Evolutionary conservation across 495 filamentous ascomycete genomes (phyloP), one percentile per base, ranked within the genome.

Genomic region (Talaromyces thailandensis): DNA sequence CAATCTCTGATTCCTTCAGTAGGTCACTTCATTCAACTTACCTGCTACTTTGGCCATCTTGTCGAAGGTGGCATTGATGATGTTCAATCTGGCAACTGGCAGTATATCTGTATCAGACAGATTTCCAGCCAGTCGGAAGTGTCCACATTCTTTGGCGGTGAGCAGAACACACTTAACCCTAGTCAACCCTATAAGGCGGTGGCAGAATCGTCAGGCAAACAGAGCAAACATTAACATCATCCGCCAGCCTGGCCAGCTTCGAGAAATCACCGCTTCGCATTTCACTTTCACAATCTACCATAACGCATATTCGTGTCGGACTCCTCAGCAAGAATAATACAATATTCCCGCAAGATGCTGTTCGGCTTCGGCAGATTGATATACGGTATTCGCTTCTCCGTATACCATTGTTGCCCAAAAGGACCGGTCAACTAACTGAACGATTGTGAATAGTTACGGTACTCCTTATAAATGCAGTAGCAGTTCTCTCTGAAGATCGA

Each of bases 401-500:
- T 12, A 63, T 31, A 26, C 53, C 28, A 31, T 52, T 56, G n/a
- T 28, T 55, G 14, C 40, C 35, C 31, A 4, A 25, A 51, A 4
- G 5, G 14, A 48, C 14, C 21, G 4, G 8, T 25, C 11, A 18
- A 40, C 61, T 25, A 65, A 63, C 31, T 57, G 32, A 18, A 61
- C 56, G 26, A 57, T 69, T 56, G 56, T 50, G 56, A 55, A 24
- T 69, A 94, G 91, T 91, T 58, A 81, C 84, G 62, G 77, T 96
- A 71, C 89, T 98, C 69, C 82, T 98, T 71, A 85, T 93, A 70
- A 98, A 98, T 77, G 90, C 91, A 45, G 90, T 98, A 71, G 91
- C 92, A 58, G 87, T 98, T 75, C 87, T 98, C 56, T 96, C 92
- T 68, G 93, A 98, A 84, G 94, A 98, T 78, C 86, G 95, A 31